Conservation (phyloP, 1,284 basidiomycete species). For the Pseudozyma thailandica region DNA sequence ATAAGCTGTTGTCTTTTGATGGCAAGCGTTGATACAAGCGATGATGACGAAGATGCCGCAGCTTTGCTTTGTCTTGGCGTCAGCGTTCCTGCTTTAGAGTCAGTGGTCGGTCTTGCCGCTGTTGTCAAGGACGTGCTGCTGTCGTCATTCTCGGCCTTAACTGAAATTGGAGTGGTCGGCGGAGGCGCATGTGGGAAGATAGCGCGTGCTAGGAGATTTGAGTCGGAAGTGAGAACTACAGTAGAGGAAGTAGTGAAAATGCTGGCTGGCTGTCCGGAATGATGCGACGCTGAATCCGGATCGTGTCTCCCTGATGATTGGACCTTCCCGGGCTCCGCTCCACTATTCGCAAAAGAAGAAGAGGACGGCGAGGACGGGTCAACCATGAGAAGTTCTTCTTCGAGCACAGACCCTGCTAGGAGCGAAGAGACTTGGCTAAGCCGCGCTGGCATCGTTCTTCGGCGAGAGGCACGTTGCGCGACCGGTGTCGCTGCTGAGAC, state of each 20-base stretch:
- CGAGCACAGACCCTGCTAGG: constrained; percentile 49
- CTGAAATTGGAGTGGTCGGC: not conserved
- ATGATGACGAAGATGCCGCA: constrained; percentile 1
- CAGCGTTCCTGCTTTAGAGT: not conserved
- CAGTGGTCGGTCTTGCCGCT: not conserved
- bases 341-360: constrained; percentile 8
- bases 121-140: constrained; percentile 1
- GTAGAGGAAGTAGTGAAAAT: constrained; percentile 14
- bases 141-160: constrained; percentile 19
- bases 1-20: constrained; percentile 49
- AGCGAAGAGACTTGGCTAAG: constrained; percentile 51
- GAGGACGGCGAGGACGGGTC: constrained; percentile 25
- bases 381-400: constrained; percentile 50
- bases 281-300: constrained; percentile 6
- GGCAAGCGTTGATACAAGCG: constrained; percentile 35
- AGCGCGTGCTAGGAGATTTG: constrained; percentile 9
- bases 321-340: not conserved
- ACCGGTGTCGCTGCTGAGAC: constrained; percentile 10
- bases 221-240: constrained; percentile 35
- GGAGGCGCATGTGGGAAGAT: constrained; percentile 11
- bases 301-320: not conserved
- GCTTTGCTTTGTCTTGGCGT: constrained; percentile 1
- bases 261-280: not conserved
- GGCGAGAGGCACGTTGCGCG: constrained; percentile 26
- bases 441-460: constrained; percentile 49